Percentiles rank a stretch among this genome's conserved stretches.
These are phyloP conservation scores for Microcera coccophila DNA, from an alignment of 2,329 filamentous ascomycete species.

Conservation along the genomic window DNA sequence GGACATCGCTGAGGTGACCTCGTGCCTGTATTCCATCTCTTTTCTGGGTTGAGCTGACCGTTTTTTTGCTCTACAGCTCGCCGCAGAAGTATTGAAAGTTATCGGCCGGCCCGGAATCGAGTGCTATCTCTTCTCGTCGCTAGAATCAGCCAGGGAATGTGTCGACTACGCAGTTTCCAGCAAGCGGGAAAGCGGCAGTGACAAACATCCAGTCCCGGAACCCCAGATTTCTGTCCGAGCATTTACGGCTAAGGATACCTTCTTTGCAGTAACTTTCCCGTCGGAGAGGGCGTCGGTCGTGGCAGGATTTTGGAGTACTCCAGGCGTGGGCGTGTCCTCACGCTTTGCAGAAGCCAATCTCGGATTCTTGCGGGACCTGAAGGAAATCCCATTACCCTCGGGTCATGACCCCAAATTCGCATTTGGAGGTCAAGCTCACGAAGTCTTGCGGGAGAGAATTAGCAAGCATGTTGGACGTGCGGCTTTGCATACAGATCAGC, in stretches of 20 bases:
- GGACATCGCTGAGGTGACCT: constrained; percentile 3
- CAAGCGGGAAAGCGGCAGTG: constrained; percentile 4
- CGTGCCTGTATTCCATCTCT: background rate
- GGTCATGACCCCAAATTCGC: background rate
- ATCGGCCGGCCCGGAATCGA: background rate
- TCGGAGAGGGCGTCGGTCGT: constrained; percentile 27
- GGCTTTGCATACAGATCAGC: constrained; percentile 1
- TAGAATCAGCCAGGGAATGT: constrained; percentile 6
- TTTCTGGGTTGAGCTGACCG: background rate
- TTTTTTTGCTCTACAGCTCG: background rate
- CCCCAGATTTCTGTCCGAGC: background rate
- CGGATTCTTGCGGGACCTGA: constrained; percentile 26
- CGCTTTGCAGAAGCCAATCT: constrained; percentile 37
- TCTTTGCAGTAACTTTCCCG: constrained; percentile 31
- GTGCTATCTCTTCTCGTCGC: constrained; percentile 5
- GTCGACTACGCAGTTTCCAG: constrained; percentile 4
- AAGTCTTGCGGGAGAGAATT: background rate
- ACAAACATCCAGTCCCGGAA: background rate
- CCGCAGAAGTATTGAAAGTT: background rate
- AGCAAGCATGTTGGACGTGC: background rate
- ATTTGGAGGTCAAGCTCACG: background rate
- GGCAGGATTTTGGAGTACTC: constrained; percentile 38
- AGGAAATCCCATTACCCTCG: constrained; percentile 4
- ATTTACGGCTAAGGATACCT: constrained; percentile 5
- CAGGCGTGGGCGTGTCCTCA: constrained; percentile 37